Conservation (phyloP, 345 rosid genomes). For the Citrus glauca region DNA sequence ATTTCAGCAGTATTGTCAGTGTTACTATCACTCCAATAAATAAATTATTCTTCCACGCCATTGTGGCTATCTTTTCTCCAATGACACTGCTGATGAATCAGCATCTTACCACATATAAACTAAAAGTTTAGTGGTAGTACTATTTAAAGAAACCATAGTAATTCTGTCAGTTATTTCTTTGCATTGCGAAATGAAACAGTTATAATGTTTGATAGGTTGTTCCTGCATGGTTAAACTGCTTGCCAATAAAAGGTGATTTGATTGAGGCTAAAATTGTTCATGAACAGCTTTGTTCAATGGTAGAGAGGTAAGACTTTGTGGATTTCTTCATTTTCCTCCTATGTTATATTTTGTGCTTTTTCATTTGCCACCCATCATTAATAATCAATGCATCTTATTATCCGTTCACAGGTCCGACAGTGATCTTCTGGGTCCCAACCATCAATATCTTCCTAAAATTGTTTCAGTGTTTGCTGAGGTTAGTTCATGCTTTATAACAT, state of each 20-base stretch:
- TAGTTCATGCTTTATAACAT: conserved; percentile 15
- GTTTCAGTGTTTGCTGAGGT: conserved; percentile 93
- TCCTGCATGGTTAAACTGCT: conserved; percentile 98
- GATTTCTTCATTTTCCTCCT: neutral
- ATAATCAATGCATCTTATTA: neutral
- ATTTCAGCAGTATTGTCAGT: neutral
- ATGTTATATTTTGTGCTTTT: neutral
- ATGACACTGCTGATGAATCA: neutral
- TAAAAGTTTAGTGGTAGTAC: neutral
- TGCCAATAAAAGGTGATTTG: conserved; percentile 86
- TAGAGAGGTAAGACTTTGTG: conserved; percentile 60
- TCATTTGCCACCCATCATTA: neutral
- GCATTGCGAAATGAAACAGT: neutral
- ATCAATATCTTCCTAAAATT: conserved; percentile 85
- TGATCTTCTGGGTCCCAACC: conserved; percentile 84
- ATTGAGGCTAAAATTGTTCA: conserved; percentile 98
- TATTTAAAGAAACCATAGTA: neutral
- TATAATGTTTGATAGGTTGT: conserved; percentile 51
- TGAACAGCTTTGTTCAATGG: conserved; percentile 94
- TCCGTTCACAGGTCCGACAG: conserved; percentile 67
- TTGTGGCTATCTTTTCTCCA: neutral
- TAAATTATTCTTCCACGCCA: neutral
- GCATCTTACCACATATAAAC: neutral
- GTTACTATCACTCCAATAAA: neutral
- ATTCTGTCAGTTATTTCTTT: neutral